Percentiles rank a stretch among this genome's conserved stretches.
phyloP scores from a whole-genome alignment of 129 eudicot genomes.

The Flaveria sonorensis region DNA sequence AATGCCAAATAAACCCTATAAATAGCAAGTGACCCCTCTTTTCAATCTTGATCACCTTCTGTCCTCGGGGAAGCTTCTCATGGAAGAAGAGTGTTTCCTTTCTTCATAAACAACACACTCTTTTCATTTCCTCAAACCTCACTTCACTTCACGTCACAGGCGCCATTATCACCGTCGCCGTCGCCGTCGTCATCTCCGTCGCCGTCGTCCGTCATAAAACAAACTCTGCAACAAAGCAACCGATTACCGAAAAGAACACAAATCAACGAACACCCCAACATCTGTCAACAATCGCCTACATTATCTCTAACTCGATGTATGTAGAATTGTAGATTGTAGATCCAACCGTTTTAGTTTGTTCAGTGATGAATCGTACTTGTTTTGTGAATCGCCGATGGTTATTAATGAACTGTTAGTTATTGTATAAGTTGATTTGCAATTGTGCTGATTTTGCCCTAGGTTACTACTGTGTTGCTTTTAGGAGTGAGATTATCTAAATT shows the following conservation, averaged over 20 bases:
- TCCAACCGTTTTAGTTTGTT: slow-evolving; percentile 5
- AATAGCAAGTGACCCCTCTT: not conserved
- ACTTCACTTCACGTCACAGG: not conserved
- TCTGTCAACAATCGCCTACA: slow-evolving; percentile 17
- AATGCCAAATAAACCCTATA: not conserved
- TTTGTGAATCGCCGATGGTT: slow-evolving; percentile 4
- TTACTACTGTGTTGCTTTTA: slow-evolving; percentile 15
- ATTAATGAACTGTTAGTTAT: not conserved
- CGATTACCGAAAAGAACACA: slow-evolving; percentile 23
- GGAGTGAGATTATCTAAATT: too few relatives aligned
- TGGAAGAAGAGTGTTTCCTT: slow-evolving; percentile 32
- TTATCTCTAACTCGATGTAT: slow-evolving; percentile 19
- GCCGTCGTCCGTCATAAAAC: not conserved
- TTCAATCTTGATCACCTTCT: slow-evolving; percentile 23
- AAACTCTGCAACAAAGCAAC: not conserved
- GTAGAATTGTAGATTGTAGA: slow-evolving; percentile 13
- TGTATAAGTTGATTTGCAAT: not conserved
- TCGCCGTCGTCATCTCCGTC: not conserved
- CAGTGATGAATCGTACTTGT: slow-evolving; percentile 13
- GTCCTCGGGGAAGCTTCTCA: slow-evolving; percentile 27
- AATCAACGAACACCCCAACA: slow-evolving; percentile 8
- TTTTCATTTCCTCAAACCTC: not conserved
- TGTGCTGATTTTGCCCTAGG: slow-evolving; percentile 32
- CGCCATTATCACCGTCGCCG: not conserved
- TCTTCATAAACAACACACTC: not conserved